Evolutionary conservation across 371 early-diverging fungal species (phyloP), one percentile per base, ranked within the genome.

Genomic region (Mucor sp.): DNA sequence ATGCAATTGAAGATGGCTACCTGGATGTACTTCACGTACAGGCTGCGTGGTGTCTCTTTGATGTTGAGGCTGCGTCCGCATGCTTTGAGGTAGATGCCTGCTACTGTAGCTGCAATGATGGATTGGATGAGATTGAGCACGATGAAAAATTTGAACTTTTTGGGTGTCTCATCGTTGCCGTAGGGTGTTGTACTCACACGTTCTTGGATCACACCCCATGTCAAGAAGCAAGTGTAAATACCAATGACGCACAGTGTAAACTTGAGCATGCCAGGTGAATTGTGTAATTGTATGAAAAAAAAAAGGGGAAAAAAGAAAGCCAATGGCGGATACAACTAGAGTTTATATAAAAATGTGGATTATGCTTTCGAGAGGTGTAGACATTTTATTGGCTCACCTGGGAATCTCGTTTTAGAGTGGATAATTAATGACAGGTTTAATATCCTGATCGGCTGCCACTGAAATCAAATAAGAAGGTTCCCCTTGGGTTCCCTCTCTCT

Each of bases 131-230:
- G 75, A 71, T 96, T 96, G 44, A 97, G 88, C 64, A 98, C 88
- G 48, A 97, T 90, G 61, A 96, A 97, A 77, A 89, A 93, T 53
- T 83, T 84, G 86, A 97, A 98, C 63, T 89, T 84, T 53, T 85
- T 82, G 7, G 89, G 87, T 63, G 78, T 76, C 47, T 77, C 81
- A 17, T 70, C 63, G 43, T 78, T 72, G 44, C 90, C 91, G 63
- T 97, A 98, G 3, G 88, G 78, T 11, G 91, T 90, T 11, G 94
- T 95, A 0, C 94, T 91, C 48, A 98, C 93, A 17, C 94, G 85
- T 81, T 98, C 98, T 75, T 97, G 97, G 33, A 93, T 88, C 28
- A 95, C 84, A 23, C 95, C 96, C 98, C 98, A 98, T 27, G 95
- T 94, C 58, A 98, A 75, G 74, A 97, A 98, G 83, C 96, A 98